Percentiles rank a stretch among this genome's conserved stretches.
Conservation (phyloP, 352 stramenopile species). For the Nothophytophthora sp. region DNA sequence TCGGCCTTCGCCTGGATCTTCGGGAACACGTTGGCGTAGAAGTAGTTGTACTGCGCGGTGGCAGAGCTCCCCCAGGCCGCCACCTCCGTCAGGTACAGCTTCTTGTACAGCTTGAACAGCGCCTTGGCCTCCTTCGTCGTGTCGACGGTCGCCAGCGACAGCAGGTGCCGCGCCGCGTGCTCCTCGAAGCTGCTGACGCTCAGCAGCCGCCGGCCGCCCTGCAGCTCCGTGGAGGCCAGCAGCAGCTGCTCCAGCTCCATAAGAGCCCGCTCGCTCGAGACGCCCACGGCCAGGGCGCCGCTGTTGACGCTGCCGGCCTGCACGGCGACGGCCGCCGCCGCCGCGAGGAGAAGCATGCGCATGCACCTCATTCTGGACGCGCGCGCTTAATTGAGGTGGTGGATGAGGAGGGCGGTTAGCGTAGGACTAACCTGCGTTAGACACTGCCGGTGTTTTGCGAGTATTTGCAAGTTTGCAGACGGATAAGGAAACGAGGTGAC, state of each 20-base stretch:
- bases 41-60: conserved; percentile 50
- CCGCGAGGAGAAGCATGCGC: conserved; percentile 27
- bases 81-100: conserved; percentile 42
- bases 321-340: conserved; percentile 16
- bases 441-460: too few species aligned
- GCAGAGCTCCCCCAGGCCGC: conserved; percentile 43
- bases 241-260: conserved; percentile 26
- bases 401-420: too few species aligned
- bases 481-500: conserved; percentile 3
- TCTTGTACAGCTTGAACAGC: conserved; percentile 73
- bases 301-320: conserved; percentile 7
- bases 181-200: conserved; percentile 40
- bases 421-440: too few species aligned
- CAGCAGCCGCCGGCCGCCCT: conserved; percentile 19
- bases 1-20: conserved; percentile 48
- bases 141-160: conserved; percentile 16
- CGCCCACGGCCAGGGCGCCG: neutral
- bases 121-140: conserved; percentile 42
- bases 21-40: conserved; percentile 67
- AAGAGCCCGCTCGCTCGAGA: conserved; percentile 9
- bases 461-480: too few species aligned
- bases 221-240: conserved; percentile 17
- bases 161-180: conserved; percentile 45
- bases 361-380: conserved; percentile 29
- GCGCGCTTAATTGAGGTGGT: conserved; percentile 2